Conservation (phyloP, 345 rosid species). For the Xanthoceras sorbifolium region DNA sequence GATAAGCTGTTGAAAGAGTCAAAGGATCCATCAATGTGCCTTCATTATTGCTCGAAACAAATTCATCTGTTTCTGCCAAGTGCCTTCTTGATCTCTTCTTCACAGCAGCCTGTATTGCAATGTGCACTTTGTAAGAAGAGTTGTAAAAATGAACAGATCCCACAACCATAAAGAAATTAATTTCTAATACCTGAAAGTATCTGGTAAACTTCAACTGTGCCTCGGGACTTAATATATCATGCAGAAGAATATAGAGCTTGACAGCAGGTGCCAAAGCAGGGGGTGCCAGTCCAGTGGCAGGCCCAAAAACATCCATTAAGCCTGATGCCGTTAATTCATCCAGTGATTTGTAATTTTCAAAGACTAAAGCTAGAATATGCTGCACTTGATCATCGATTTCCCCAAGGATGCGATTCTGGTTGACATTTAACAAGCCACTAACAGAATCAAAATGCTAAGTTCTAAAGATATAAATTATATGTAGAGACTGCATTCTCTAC, state of each 20-base stretch:
- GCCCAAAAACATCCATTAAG: constrained; percentile 65
- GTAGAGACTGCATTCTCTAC: background rate
- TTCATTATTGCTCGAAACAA: constrained; percentile 53
- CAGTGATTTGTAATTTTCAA: constrained; percentile 90
- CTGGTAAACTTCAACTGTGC: constrained; percentile 77
- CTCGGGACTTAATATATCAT: constrained; percentile 85
- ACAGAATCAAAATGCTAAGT: background rate
- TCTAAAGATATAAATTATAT: background rate
- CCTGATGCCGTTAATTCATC: constrained; percentile 74
- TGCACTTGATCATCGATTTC: constrained; percentile 86
- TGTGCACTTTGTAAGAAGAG: constrained; percentile 18
- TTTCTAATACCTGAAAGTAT: constrained; percentile 73
- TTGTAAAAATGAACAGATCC: background rate
- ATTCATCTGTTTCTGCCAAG: constrained; percentile 77
- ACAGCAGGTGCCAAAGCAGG: constrained; percentile 85
- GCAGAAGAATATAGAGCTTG: constrained; percentile 79
- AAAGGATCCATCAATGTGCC: constrained; percentile 48
- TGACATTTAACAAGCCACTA: constrained; percentile 14
- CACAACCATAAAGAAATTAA: constrained; percentile 9
- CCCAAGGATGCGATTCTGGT: constrained; percentile 87
- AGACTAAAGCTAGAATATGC: constrained; percentile 67
- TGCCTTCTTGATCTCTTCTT: constrained; percentile 84
- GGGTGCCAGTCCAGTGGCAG: constrained; percentile 77
- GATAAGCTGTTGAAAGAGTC: constrained; percentile 60
- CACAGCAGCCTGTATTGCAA: constrained; percentile 63